Conservation (phyloP, 768 basidiomycete species). For the Suillus discolor region DNA sequence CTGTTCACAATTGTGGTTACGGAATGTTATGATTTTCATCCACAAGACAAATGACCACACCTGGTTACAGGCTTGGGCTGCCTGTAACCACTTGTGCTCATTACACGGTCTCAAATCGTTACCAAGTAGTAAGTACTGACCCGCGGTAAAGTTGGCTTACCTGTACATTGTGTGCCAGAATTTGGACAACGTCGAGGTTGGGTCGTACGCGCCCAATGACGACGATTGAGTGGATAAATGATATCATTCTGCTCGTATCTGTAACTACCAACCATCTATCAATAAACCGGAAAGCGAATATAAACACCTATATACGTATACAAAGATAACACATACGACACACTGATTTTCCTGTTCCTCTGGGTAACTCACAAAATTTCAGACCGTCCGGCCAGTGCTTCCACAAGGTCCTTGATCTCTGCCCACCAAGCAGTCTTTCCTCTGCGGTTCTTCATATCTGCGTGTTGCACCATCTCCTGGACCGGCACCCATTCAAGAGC, state of each 20-base stretch:
- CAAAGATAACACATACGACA: background rate
- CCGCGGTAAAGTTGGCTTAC: background rate
- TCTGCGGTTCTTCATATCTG: conserved; percentile 89
- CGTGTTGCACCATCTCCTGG: conserved; percentile 78
- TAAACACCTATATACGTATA: background rate
- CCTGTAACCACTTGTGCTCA: background rate
- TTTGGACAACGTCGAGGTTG: background rate
- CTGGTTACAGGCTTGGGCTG: background rate
- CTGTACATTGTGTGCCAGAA: background rate
- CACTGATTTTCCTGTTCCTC: background rate
- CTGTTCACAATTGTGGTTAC: background rate
- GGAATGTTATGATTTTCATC: background rate
- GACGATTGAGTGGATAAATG: background rate
- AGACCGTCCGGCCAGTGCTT: conserved; percentile 68
- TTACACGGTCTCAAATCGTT: background rate
- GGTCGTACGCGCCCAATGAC: background rate
- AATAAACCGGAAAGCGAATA: background rate
- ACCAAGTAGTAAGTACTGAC: background rate
- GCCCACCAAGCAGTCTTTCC: conserved; percentile 84
- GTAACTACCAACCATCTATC: background rate
- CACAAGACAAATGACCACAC: background rate
- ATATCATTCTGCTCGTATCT: background rate
- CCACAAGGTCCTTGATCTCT: conserved; percentile 65
- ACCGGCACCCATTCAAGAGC: conserved; percentile 83
- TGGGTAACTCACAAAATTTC: conserved; percentile 44